A percentile compares a stretch with the other conserved stretches of the same genome.
Evolutionary conservation across 768 basidiomycete species (phyloP).

Genomic region (Kwoniella heveanensis): DNA sequence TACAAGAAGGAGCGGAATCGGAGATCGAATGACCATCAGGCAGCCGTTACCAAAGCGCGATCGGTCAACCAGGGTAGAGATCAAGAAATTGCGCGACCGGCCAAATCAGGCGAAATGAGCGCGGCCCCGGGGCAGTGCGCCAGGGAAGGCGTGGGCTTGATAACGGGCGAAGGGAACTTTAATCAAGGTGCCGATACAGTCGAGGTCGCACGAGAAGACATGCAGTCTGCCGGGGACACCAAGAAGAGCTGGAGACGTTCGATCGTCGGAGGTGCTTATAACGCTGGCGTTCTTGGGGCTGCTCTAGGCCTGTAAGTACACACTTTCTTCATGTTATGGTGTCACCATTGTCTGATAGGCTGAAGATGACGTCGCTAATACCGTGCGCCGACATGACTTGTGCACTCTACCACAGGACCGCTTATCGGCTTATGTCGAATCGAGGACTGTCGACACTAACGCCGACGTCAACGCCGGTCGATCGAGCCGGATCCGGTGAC

Average conservation of each 20-base stretch:
- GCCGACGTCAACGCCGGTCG: neutral
- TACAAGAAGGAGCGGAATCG: neutral
- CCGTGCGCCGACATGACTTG: neutral
- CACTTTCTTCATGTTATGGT: neutral
- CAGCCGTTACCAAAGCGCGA: neutral
- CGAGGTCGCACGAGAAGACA: too few relatives aligned
- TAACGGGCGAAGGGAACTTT: too few relatives aligned
- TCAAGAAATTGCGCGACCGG: too few relatives aligned
- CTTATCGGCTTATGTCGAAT: slow-evolving; percentile 25
- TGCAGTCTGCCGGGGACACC: neutral
- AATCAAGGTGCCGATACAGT: too few relatives aligned
- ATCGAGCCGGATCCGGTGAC: too few relatives aligned
- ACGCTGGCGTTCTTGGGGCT: slow-evolving; percentile 22
- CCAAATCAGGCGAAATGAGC: too few relatives aligned
- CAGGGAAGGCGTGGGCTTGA: too few relatives aligned
- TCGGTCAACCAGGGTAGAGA: too few relatives aligned
- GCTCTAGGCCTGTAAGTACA: slow-evolving; percentile 26
- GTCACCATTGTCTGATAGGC: too few relatives aligned
- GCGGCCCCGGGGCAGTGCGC: too few relatives aligned
- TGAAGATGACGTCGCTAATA: too few relatives aligned
- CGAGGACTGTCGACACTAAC: neutral
- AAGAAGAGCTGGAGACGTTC: slow-evolving; percentile 18
- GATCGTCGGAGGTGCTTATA: slow-evolving; percentile 14
- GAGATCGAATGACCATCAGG: neutral
- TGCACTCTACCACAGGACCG: slow-evolving; percentile 18